phyloP scores from a whole-genome alignment of 306 rosid genomes.

The Carpinus fangiana region DNA sequence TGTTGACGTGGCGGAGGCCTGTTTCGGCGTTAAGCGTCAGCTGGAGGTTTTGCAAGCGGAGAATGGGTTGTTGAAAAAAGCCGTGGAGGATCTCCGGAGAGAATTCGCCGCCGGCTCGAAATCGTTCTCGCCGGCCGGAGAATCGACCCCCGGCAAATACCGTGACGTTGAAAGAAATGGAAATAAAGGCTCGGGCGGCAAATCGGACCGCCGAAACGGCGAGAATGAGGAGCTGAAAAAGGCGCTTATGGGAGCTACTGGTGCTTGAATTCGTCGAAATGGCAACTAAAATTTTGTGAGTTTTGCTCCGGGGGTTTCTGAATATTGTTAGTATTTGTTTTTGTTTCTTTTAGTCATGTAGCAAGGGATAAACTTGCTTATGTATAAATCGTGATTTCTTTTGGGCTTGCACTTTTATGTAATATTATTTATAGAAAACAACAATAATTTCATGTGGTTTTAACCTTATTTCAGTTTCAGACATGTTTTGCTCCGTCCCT shows the following conservation, averaged over 20 bases:
- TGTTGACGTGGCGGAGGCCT: constrained; percentile 61
- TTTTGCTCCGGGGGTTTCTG: neutral
- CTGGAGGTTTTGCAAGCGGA: constrained; percentile 63
- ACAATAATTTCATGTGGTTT: too few relatives aligned
- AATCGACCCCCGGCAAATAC: constrained; percentile 31
- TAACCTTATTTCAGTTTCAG: too few relatives aligned
- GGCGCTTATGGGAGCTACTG: constrained; percentile 35
- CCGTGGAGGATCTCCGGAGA: constrained; percentile 78
- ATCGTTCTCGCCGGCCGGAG: neutral
- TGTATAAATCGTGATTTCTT: neutral
- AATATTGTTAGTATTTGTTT: neutral
- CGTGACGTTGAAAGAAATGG: constrained; percentile 41
- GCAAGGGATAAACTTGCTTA: neutral
- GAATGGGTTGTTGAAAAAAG: constrained; percentile 64
- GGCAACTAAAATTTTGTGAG: neutral
- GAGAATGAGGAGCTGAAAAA: constrained; percentile 67
- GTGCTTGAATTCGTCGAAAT: constrained; percentile 28
- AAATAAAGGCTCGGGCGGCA: constrained; percentile 20
- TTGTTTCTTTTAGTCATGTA: neutral
- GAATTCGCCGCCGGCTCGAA: constrained; percentile 39
- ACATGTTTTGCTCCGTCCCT: too few relatives aligned
- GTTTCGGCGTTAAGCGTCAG: constrained; percentile 59
- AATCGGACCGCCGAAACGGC: constrained; percentile 34
- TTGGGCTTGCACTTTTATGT: neutral
- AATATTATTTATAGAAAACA: too few relatives aligned